A percentile compares a stretch with the other conserved stretches of the same genome.
These are phyloP conservation scores for Myochromella boudieri DNA, from an alignment of 768 basidiomycete species.

Conservation along the genomic window DNA sequence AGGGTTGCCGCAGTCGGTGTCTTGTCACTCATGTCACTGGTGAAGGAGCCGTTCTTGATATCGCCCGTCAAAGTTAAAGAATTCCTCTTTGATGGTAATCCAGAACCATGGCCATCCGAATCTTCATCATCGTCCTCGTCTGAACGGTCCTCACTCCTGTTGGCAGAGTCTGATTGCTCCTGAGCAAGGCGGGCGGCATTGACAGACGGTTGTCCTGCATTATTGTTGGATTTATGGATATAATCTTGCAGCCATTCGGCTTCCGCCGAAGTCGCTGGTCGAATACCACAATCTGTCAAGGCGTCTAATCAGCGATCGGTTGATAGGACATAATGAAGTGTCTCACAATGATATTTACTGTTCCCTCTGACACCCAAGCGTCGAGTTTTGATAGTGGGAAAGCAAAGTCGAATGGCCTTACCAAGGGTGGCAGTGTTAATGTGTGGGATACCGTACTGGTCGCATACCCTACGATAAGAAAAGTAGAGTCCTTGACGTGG, in stretches of 20 bases:
- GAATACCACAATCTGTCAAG: constrained; percentile 82
- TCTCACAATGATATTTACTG: constrained; percentile 91
- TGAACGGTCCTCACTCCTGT: constrained; percentile 67
- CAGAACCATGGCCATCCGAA: constrained; percentile 69
- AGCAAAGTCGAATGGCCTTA: constrained; percentile 91
- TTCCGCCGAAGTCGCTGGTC: constrained; percentile 87
- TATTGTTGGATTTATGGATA: constrained; percentile 88
- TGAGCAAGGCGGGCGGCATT: constrained; percentile 73
- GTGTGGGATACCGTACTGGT: constrained; percentile 90
- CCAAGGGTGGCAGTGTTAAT: constrained; percentile 96
- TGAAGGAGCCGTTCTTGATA: constrained; percentile 55
- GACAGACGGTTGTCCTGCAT: constrained; percentile 70
- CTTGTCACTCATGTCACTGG: constrained; percentile 76
- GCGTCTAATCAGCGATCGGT: constrained; percentile 31
- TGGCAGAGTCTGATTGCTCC: constrained; percentile 61
- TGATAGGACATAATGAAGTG: constrained; percentile 29
- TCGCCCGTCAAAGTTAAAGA: constrained; percentile 68
- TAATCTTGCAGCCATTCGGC: constrained; percentile 92
- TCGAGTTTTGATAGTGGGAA: constrained; percentile 93
- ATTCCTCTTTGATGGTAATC: constrained; percentile 67
- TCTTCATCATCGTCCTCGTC: constrained; percentile 89
- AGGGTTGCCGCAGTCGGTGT: constrained; percentile 81
- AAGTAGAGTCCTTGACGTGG: constrained; percentile 93
- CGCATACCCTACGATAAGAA: constrained; percentile 88
- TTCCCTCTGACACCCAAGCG: constrained; percentile 91